Percentiles rank a stretch among this genome's conserved stretches.
These are phyloP conservation scores for Phaseolus lunatus DNA, from an alignment of 306 rosid genomes.

Conservation along the genomic window DNA sequence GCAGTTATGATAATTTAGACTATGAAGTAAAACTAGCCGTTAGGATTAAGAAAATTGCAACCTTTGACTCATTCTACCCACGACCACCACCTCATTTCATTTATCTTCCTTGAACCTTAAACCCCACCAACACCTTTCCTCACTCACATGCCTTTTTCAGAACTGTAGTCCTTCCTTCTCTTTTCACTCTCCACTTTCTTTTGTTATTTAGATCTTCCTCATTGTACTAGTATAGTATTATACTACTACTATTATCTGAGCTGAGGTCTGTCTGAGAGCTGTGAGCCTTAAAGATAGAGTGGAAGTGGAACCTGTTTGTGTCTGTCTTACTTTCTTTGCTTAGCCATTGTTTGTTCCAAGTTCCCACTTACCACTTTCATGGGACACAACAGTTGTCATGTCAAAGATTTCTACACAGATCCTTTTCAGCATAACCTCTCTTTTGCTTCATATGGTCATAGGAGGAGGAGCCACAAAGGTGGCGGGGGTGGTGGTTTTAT, in stretches of 20 bases:
- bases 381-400: slow-evolving; percentile 56
- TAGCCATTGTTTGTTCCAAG: slow-evolving; percentile 18
- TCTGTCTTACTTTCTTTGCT: slow-evolving; percentile 13
- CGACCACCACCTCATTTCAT: slow-evolving; percentile 15
- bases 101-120: slow-evolving; percentile 10
- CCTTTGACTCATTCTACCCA: slow-evolving; percentile 57
- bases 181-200: slow-evolving; percentile 22
- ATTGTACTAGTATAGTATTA: not conserved
- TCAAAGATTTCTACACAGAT: slow-evolving; percentile 27
- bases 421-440: slow-evolving; percentile 18
- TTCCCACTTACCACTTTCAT: slow-evolving; percentile 45
- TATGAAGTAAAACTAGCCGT: slow-evolving; percentile 76
- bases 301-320: slow-evolving; percentile 3
- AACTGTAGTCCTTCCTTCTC: slow-evolving; percentile 19
- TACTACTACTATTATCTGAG: slow-evolving; percentile 1
- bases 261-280: slow-evolving; percentile 1
- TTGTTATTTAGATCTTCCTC: slow-evolving; percentile 12
- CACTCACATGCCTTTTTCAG: slow-evolving; percentile 48
- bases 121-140: slow-evolving; percentile 41
- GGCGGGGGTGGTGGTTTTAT: slow-evolving; percentile 11
- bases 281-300: not conserved
- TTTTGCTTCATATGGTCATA: slow-evolving; percentile 6
- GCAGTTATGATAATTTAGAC: slow-evolving; percentile 33
- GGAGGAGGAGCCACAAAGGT: slow-evolving; percentile 28
- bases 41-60: slow-evolving; percentile 49